Conservation (phyloP, 2,329 filamentous ascomycete species). For the Lasiodiplodia hormozganensis region DNA sequence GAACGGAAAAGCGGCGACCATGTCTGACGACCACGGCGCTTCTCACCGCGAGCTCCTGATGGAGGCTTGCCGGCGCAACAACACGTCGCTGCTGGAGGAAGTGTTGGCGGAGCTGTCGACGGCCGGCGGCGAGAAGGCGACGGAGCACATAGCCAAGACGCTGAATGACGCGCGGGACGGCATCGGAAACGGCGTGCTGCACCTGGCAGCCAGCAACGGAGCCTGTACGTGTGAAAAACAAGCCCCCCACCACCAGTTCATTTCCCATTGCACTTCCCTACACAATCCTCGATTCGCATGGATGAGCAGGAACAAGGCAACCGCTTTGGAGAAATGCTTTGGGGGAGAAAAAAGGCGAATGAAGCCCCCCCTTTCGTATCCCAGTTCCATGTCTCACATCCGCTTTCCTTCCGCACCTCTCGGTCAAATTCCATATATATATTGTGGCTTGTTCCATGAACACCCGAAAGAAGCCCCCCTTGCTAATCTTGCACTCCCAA, state of each 20-base stretch:
- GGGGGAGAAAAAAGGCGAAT: neutral
- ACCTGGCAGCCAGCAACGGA: slow-evolving; percentile 84
- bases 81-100: slow-evolving; percentile 81
- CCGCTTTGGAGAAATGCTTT: neutral
- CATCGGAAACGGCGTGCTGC: slow-evolving; percentile 86
- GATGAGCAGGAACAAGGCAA: neutral
- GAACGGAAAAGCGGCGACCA: neutral
- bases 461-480: neutral
- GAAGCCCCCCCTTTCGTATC: neutral
- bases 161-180: slow-evolving; percentile 87
- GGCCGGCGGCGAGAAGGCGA: slow-evolving; percentile 59
- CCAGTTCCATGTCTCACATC: neutral
- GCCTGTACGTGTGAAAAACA: slow-evolving; percentile 70
- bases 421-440: neutral
- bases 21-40: slow-evolving; percentile 69
- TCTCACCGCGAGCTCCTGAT: slow-evolving; percentile 84
- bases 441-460: slow-evolving; percentile 3
- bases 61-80: slow-evolving; percentile 93
- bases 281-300: neutral
- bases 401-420: neutral
- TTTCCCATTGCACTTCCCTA: neutral
- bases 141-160: slow-evolving; percentile 72
- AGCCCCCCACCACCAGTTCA: neutral
- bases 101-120: slow-evolving; percentile 65
- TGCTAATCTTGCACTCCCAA: neutral